Evolutionary conservation across 78 protist species (phyloP).

Genomic region (Cavenderia fasciculata): DNA sequence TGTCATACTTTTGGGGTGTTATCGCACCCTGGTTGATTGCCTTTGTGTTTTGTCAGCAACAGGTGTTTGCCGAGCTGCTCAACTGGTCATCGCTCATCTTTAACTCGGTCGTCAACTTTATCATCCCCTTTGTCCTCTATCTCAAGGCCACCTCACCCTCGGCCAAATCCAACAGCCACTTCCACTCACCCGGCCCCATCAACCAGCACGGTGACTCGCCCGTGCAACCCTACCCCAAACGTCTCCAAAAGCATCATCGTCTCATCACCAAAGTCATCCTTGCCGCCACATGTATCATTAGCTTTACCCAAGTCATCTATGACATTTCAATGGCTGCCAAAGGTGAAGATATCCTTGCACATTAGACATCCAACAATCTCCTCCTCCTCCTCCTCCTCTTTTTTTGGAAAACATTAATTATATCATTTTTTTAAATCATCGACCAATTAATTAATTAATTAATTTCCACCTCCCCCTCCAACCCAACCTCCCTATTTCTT

Average conservation of each 20-base stretch:
- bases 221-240: constrained; percentile 19
- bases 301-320: constrained; percentile 25
- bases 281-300: background rate
- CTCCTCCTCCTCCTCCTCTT: background rate
- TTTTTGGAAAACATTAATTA: background rate
- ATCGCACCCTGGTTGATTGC: constrained; percentile 48
- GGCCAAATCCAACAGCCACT: background rate
- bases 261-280: background rate
- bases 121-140: constrained; percentile 36
- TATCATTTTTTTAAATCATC: background rate
- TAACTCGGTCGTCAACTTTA: constrained; percentile 8
- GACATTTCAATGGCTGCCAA: background rate
- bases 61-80: constrained; percentile 21
- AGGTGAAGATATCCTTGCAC: constrained; percentile 15
- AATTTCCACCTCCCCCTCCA: too few relatives aligned
- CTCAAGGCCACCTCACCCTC: background rate
- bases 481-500: too few relatives aligned
- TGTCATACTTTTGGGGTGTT: constrained; percentile 61
- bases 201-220: background rate
- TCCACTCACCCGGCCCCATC: background rate
- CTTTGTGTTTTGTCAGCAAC: constrained; percentile 45
- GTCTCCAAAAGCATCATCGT: constrained; percentile 6
- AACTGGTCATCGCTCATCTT: constrained; percentile 47
- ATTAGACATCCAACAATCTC: background rate
- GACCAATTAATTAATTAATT: background rate